phyloP scores from a whole-genome alignment of 768 basidiomycete genomes.

The Panaeolus papilionaceus region DNA sequence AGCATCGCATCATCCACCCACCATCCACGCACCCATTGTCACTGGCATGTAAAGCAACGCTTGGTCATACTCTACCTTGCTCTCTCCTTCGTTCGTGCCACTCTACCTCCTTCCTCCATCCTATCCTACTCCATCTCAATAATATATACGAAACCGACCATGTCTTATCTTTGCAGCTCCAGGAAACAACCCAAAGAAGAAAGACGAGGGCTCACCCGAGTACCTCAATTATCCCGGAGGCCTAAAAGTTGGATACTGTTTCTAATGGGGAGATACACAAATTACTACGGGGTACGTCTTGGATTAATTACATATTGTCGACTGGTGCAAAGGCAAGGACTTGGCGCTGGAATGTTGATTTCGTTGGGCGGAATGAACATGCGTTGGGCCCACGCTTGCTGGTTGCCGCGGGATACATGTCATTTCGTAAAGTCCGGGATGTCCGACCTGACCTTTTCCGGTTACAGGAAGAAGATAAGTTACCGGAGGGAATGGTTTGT shows the following conservation, averaged over 20 bases:
- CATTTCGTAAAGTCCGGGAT: background rate
- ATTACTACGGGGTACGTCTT: conserved; percentile 12
- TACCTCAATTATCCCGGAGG: conserved; percentile 10
- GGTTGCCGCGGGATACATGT: background rate
- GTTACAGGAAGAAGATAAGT: conserved; percentile 14
- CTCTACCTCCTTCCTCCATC: background rate
- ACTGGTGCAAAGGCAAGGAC: background rate
- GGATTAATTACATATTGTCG: background rate
- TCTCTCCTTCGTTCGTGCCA: background rate
- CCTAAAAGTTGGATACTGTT: conserved; percentile 4
- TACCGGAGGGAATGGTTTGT: conserved; percentile 22
- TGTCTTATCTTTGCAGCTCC: background rate
- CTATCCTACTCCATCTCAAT: background rate
- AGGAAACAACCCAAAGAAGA: background rate
- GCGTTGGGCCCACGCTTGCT: background rate
- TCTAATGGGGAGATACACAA: conserved; percentile 5
- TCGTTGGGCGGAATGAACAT: conserved; percentile 11
- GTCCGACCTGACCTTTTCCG: background rate
- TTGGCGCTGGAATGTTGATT: background rate
- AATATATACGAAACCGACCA: background rate
- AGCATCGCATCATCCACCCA: background rate
- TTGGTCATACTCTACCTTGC: background rate
- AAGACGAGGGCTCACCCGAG: background rate
- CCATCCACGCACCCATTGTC: background rate
- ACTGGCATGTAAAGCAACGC: background rate